Evolutionary conservation across 2,329 filamentous ascomycete species (phyloP), one percentile per base, ranked within the genome.

Genomic region (Penicillium aurantiogriseum): DNA sequence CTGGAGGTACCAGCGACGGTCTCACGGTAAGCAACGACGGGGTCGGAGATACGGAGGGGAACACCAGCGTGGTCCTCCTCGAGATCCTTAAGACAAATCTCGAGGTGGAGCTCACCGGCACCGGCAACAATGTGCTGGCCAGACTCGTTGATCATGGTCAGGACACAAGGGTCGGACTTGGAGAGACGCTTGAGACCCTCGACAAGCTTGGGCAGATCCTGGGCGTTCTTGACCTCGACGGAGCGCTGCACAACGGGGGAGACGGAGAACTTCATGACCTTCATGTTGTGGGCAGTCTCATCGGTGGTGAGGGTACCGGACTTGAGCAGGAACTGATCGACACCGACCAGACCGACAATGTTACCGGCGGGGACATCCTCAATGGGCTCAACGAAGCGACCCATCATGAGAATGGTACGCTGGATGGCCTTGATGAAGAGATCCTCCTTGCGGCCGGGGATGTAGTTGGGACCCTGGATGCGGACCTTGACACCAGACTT

Each of bases 211-310:
- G 94, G 94, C 66, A 99, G 88, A 86, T 99, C 94, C 84, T 96
- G 92, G 75, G 94, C 94, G 83, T 99, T 99, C 91, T 97, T 97
- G 85, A 97, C 93, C 83, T 97, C 91, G 75, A 99, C 94, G 80
- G 94, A 96, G 71, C 93, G 93, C 83, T 90, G 93, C 69, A 99
- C 94, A 82, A 99, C 94, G 73, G 94, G 94, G 61, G 94, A 97
- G 79, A 99, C 94, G 76, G 94, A 99, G 90, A 99, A 99, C 86
- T 97, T 97, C 94, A 99, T 99, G 83, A 99, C 94, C 89, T 97
- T 97, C 75, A 99, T 84, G 89, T 99, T 99, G 89, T 99, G 94
- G 78, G 94, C 93, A 67, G 91, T 95, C 70, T 99, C 94, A 77
- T 85, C 88, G 78, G 93, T 97, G 81, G 92, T 96, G 73, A 99